Percentiles rank a stretch among this genome's conserved stretches.
Conservation (phyloP, 2,329 filamentous ascomycete genomes). For the Magnaporthiopsis rhizophila region DNA sequence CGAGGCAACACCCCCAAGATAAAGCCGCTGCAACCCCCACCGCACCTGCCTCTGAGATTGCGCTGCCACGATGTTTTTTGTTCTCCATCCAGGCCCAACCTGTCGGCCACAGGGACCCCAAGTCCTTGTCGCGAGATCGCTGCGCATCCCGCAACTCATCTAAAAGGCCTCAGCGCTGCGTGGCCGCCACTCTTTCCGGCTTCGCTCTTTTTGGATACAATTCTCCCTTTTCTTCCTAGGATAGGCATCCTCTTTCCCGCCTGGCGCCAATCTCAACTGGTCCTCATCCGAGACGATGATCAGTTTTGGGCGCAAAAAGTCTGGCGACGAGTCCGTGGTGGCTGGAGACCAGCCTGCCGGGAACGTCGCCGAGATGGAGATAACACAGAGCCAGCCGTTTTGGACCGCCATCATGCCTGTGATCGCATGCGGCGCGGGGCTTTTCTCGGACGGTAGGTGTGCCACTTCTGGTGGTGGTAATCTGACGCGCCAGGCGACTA, state of each 20-base stretch:
- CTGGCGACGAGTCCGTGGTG: not conserved
- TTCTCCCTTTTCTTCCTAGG: too few relatives aligned
- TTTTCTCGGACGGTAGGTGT: slow-evolving; percentile 65
- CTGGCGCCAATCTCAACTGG: too few relatives aligned
- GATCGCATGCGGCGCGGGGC: slow-evolving; percentile 79
- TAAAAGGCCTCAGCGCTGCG: not conserved
- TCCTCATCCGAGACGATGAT: not conserved
- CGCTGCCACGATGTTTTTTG: too few relatives aligned
- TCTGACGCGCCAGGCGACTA: not conserved
- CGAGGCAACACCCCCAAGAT: not conserved
- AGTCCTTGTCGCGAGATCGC: not conserved
- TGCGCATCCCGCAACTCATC: not conserved
- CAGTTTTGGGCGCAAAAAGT: not conserved
- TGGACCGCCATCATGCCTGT: slow-evolving; percentile 47
- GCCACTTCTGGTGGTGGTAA: not conserved
- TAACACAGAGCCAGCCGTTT: slow-evolving; percentile 4
- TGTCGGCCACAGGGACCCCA: not conserved
- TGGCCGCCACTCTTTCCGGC: not conserved
- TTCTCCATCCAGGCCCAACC: not conserved
- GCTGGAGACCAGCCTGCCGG: not conserved
- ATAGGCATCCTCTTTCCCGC: too few relatives aligned
- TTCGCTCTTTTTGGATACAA: not conserved
- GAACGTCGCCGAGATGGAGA: slow-evolving; percentile 4
- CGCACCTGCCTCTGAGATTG: too few relatives aligned
- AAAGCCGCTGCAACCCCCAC: not conserved